phyloP scores from a whole-genome alignment of 345 rosid genomes.

The Citrus maxima region DNA sequence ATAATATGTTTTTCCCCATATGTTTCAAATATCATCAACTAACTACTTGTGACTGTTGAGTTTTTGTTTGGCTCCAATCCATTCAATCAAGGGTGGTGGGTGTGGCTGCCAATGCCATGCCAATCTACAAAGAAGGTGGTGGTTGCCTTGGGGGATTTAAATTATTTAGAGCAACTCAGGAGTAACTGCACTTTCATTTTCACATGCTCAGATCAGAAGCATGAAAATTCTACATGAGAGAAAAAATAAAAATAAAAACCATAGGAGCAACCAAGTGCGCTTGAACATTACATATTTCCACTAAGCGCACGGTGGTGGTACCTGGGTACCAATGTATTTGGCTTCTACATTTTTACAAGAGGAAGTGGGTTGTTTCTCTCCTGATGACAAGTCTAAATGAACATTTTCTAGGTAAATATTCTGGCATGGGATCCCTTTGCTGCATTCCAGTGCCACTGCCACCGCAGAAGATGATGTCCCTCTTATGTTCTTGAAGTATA shows the following conservation, averaged over 20 bases:
- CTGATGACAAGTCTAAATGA: slow-evolving; percentile 40
- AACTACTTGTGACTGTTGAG: too few relatives aligned
- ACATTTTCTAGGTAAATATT: slow-evolving; percentile 46
- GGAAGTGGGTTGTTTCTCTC: slow-evolving; percentile 32
- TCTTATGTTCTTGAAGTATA: slow-evolving; percentile 33
- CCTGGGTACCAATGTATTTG: slow-evolving; percentile 49
- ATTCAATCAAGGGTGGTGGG: too few relatives aligned
- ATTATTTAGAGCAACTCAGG: too few relatives aligned
- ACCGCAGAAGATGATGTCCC: slow-evolving; percentile 33
- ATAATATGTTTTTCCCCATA: not conserved
- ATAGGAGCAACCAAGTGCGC: not conserved
- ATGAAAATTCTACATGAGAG: not conserved
- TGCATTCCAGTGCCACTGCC: slow-evolving; percentile 32
- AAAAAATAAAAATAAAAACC: not conserved
- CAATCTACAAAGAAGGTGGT: too few relatives aligned
- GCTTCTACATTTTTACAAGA: slow-evolving; percentile 52
- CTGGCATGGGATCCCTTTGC: slow-evolving; percentile 28
- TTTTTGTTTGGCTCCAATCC: too few relatives aligned
- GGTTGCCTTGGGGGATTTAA: too few relatives aligned
- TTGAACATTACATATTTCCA: not conserved
- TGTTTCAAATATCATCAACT: too few relatives aligned
- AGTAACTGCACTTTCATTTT: too few relatives aligned
- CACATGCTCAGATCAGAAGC: not conserved
- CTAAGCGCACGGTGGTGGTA: slow-evolving; percentile 50
- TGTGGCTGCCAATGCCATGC: too few relatives aligned